Percentiles rank a stretch among this genome's conserved stretches.
Conservation (phyloP, 2,329 filamentous ascomycete species). For the Hyphodiscus sp. region DNA sequence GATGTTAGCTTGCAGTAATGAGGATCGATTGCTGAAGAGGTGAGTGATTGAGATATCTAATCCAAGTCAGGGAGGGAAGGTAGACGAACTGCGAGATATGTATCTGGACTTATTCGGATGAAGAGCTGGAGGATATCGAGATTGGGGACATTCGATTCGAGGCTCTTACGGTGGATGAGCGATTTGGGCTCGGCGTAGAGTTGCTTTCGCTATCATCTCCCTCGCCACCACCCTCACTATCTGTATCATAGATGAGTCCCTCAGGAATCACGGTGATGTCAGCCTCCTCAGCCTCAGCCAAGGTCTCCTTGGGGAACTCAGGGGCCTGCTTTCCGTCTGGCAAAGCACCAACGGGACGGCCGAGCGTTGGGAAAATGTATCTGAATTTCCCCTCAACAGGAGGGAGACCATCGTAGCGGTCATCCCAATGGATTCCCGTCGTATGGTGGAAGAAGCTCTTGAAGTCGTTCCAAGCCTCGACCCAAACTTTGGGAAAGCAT, state of each 20-base stretch:
- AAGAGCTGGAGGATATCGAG: not conserved
- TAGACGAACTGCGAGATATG: not conserved
- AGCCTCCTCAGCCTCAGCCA: not conserved
- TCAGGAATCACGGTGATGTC: not conserved
- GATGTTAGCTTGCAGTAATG: not conserved
- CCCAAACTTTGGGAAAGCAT: conserved; percentile 36
- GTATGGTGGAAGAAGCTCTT: conserved; percentile 50
- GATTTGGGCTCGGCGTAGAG: not conserved
- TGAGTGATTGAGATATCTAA: no score
- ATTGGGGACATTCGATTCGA: not conserved
- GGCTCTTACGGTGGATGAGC: not conserved
- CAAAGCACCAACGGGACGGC: conserved; percentile 16
- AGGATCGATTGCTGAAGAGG: no score
- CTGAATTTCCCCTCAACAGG: conserved; percentile 5
- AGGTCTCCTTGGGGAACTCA: not conserved
- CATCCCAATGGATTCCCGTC: conserved; percentile 54
- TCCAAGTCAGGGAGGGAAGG: not conserved
- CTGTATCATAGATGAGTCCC: conserved; percentile 14
- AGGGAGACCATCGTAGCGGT: conserved; percentile 32
- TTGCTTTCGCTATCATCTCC: not conserved
- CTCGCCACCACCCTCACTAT: conserved; percentile 14
- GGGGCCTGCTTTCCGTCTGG: conserved; percentile 6
- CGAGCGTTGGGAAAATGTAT: conserved; percentile 11
- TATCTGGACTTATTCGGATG: not conserved
- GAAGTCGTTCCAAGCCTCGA: conserved; percentile 44